Evolutionary conservation across 768 basidiomycete species (phyloP).

Genomic region (Tylopilus sp.): DNA sequence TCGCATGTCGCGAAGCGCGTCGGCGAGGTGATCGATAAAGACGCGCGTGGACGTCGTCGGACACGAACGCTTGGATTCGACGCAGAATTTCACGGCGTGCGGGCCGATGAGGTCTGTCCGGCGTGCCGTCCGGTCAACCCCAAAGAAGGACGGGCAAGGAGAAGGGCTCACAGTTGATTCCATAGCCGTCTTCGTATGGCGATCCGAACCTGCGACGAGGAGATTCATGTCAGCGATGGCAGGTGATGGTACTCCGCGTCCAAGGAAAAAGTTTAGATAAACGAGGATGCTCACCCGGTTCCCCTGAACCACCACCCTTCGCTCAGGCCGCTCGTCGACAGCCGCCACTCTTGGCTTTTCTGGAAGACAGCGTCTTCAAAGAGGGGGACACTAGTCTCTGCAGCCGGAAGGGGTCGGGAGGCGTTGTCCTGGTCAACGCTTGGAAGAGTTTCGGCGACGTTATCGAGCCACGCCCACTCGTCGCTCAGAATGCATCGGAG

Average conservation of each 20-base stretch:
- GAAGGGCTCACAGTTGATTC: conserved; percentile 75
- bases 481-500: conserved; percentile 59
- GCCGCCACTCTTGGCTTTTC: conserved; percentile 77
- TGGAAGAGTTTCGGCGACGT: not conserved
- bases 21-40: conserved; percentile 60
- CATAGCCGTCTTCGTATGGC: conserved; percentile 81
- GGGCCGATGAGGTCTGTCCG: conserved; percentile 74
- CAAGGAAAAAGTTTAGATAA: not conserved
- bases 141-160: too few species aligned
- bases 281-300: conserved; percentile 56
- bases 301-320: conserved; percentile 84
- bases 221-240: conserved; percentile 4
- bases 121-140: too few species aligned
- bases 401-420: not conserved
- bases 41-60: conserved; percentile 62
- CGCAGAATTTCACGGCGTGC: conserved; percentile 82
- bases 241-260: not conserved
- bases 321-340: conserved; percentile 87
- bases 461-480: conserved; percentile 28
- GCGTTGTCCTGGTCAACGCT: conserved; percentile 1
- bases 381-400: conserved; percentile 33
- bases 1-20: conserved; percentile 70
- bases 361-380: conserved; percentile 78
- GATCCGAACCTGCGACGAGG: conserved; percentile 64
- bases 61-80: conserved; percentile 83